Percentiles rank a stretch among this genome's conserved stretches.
These are phyloP conservation scores for Ganoderma meredithae DNA, from an alignment of 1,284 basidiomycete genomes.

Conservation along the genomic window DNA sequence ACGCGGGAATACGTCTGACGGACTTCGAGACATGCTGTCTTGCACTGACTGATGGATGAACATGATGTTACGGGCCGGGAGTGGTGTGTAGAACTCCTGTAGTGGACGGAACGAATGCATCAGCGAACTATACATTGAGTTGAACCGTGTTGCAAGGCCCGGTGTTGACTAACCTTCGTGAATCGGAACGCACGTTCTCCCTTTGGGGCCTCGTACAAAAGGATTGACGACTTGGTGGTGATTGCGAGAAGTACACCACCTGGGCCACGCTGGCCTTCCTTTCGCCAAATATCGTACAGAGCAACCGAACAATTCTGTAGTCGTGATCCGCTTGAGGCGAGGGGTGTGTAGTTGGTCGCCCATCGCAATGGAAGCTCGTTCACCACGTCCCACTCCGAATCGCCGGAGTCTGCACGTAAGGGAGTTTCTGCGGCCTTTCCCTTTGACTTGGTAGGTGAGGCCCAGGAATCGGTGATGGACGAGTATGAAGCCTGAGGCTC, in stretches of 20 bases:
- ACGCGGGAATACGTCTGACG: conserved; percentile 48
- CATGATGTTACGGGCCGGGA: conserved; percentile 64
- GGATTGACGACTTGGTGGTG: conserved; percentile 74
- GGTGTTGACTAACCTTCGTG: conserved; percentile 60
- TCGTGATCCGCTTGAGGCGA: conserved; percentile 71
- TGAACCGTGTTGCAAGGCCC: conserved; percentile 7
- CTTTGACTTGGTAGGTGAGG: conserved; percentile 25
- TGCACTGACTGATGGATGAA: conserved; percentile 76
- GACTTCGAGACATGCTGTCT: conserved; percentile 54
- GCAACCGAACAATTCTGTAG: conserved; percentile 63
- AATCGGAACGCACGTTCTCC: conserved; percentile 84
- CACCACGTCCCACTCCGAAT: conserved; percentile 75
- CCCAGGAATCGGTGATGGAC: conserved; percentile 29
- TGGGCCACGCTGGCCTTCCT: conserved; percentile 54
- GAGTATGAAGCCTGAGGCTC: conserved; percentile 41
- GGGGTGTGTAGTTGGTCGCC: conserved; percentile 82
- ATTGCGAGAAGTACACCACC: conserved; percentile 76
- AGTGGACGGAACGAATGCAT: conserved; percentile 10
- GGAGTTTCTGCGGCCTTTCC: conserved; percentile 16
- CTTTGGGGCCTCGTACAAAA: conserved; percentile 80
- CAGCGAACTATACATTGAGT: background rate
- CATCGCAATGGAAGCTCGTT: conserved; percentile 80
- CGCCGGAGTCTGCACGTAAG: conserved; percentile 29
- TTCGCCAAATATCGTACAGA: conserved; percentile 72
- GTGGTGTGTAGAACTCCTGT: conserved; percentile 83